A percentile compares a stretch with the other conserved stretches of the same genome.
phyloP scores from a whole-genome alignment of 805 yeast genomes.

The Yamadazyma endophytica region DNA sequence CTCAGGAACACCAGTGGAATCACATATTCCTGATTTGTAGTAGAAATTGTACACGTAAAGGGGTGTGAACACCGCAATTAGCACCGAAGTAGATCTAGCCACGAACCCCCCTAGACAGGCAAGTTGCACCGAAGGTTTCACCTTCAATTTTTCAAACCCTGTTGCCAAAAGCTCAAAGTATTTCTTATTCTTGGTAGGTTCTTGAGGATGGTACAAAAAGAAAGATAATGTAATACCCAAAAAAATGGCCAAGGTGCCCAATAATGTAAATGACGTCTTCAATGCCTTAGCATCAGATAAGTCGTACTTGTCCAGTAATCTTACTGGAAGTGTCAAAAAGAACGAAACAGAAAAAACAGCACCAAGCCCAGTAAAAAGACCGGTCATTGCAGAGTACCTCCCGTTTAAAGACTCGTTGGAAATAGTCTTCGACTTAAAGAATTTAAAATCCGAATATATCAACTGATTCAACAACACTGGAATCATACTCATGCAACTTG shows the following conservation, averaged over 20 bases:
- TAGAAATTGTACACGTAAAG: slow-evolving; percentile 56
- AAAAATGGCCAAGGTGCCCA: slow-evolving; percentile 40
- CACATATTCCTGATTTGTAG: slow-evolving; percentile 48
- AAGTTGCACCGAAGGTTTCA: slow-evolving; percentile 44
- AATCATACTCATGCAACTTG: slow-evolving; percentile 51
- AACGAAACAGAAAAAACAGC: slow-evolving; percentile 59
- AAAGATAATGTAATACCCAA: slow-evolving; percentile 35
- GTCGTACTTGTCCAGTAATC: slow-evolving; percentile 34
- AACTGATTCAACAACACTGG: slow-evolving; percentile 58
- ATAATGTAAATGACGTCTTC: slow-evolving; percentile 44
- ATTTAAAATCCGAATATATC: slow-evolving; percentile 39
- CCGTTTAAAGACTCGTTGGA: slow-evolving; percentile 31
- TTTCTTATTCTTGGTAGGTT: slow-evolving; percentile 16
- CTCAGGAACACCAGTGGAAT: slow-evolving; percentile 17
- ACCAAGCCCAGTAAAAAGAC: slow-evolving; percentile 61
- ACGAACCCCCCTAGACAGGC: slow-evolving; percentile 62
- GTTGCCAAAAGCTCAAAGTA: slow-evolving; percentile 23
- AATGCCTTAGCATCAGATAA: slow-evolving; percentile 37
- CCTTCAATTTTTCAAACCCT: slow-evolving; percentile 46
- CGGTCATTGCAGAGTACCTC: slow-evolving; percentile 56
- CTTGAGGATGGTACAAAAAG: slow-evolving; percentile 41
- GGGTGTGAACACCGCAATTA: slow-evolving; percentile 59
- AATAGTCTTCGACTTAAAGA: slow-evolving; percentile 15
- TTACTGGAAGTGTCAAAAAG: slow-evolving; percentile 55
- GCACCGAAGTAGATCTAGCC: slow-evolving; percentile 60